Conservation (phyloP, 2,329 filamentous ascomycete genomes). For the Pseudocercospora crystallina region DNA sequence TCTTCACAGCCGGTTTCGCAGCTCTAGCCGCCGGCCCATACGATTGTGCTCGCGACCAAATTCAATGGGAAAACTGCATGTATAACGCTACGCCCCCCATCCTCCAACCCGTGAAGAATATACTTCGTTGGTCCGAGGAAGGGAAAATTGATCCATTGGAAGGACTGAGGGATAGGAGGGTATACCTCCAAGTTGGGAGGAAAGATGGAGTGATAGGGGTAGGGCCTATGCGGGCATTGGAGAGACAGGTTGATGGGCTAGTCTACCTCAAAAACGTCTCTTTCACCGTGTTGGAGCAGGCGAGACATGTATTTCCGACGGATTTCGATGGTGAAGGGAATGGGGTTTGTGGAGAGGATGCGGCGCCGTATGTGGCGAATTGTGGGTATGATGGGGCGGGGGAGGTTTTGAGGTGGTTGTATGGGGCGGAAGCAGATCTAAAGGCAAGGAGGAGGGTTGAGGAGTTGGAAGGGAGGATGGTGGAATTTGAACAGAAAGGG, state of each 20-base stretch:
- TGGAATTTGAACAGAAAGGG: constrained; percentile 1
- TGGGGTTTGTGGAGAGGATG: not conserved
- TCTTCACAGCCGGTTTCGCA: constrained; percentile 6
- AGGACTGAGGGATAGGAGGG: not conserved
- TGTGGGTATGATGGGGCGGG: constrained; percentile 15
- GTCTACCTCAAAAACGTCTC: not conserved
- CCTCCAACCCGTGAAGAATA: not conserved
- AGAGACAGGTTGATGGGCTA: constrained; percentile 4
- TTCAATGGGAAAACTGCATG: constrained; percentile 5
- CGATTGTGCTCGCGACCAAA: constrained; percentile 14
- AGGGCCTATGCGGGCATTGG: not conserved
- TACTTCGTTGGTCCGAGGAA: constrained; percentile 4
- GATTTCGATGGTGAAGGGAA: constrained; percentile 4
- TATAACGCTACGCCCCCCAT: constrained; percentile 8
- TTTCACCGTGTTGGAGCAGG: not conserved
- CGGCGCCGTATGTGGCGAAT: constrained; percentile 6
- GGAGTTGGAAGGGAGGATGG: not conserved
- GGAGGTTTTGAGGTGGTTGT: constrained; percentile 14
- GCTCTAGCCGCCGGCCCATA: constrained; percentile 15
- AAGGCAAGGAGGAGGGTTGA: not conserved
- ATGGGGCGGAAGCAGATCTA: not conserved
- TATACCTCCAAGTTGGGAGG: constrained; percentile 3
- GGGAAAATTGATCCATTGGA: constrained; percentile 1
- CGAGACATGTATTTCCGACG: constrained; percentile 15
- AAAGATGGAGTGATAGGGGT: constrained; percentile 3